These are phyloP conservation scores for Diaporthe citrichinensis DNA, from an alignment of 2,329 filamentous ascomycete species.

Conservation along the genomic window DNA sequence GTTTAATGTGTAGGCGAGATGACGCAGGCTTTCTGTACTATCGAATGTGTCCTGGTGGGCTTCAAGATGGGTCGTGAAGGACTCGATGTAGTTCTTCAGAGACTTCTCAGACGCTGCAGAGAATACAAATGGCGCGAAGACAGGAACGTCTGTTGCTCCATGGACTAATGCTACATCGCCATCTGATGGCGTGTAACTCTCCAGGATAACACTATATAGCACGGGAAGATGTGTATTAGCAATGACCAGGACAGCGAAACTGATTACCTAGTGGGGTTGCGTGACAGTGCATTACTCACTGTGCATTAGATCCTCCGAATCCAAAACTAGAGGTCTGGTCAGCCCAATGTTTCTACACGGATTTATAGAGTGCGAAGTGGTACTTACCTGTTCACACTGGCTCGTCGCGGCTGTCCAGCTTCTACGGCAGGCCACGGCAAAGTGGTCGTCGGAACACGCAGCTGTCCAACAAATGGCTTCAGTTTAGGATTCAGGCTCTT, in stretches of 20 bases:
- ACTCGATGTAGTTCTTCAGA: not conserved
- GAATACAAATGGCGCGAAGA: not conserved
- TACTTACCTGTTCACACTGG: conserved; percentile 49
- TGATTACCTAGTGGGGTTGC: too few relatives aligned
- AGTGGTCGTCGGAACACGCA: conserved; percentile 45
- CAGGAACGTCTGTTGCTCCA: not conserved
- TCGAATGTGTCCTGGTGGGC: not conserved
- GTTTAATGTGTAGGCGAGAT: not conserved
- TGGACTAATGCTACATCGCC: not conserved
- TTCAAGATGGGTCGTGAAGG: not conserved
- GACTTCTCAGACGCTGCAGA: conserved; percentile 6
- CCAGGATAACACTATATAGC: not conserved
- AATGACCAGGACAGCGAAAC: not conserved
- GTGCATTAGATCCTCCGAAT: conserved; percentile 52
- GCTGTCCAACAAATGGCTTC: conserved; percentile 45
- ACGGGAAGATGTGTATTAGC: not conserved
- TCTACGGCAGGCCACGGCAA: conserved; percentile 45
- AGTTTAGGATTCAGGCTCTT: conserved; percentile 52
- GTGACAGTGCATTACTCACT: conserved; percentile 45
- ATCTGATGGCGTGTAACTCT: not conserved
- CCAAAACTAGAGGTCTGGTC: conserved; percentile 45
- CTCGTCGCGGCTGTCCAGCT: conserved; percentile 43
- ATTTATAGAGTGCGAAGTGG: not conserved
- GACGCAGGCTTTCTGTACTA: not conserved
- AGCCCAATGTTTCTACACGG: not conserved